Percentiles rank a stretch among this genome's conserved stretches.
phyloP scores from a whole-genome alignment of 768 basidiomycete species.

The Tricholoma flavovirens region DNA sequence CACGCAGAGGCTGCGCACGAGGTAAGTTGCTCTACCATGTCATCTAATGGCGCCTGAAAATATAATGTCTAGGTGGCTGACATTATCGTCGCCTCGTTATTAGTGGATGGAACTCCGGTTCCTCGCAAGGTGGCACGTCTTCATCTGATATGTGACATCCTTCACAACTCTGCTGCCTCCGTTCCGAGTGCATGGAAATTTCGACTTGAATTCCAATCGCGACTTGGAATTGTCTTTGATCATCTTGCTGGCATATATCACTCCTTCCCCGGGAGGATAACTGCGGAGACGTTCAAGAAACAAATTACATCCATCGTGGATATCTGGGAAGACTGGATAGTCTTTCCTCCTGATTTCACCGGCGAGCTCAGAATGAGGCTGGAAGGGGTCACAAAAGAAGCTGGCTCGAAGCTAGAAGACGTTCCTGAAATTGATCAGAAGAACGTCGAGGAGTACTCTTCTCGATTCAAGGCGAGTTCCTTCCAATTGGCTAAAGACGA shows the following conservation, averaged over 20 bases:
- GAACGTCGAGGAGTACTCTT: constrained; percentile 34
- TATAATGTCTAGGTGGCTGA: constrained; percentile 63
- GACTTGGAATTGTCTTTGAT: constrained; percentile 92
- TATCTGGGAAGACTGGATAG: constrained; percentile 98
- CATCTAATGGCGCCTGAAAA: background rate
- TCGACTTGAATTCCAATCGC: constrained; percentile 87
- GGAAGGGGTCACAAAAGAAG: constrained; percentile 47
- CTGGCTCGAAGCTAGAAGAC: constrained; percentile 24
- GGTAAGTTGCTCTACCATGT: constrained; percentile 37
- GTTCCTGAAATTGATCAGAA: constrained; percentile 17
- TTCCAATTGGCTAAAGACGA: constrained; percentile 61
- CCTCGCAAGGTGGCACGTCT: constrained; percentile 95
- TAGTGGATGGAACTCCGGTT: constrained; percentile 91
- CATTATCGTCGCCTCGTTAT: constrained; percentile 81
- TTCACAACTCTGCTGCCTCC: constrained; percentile 93
- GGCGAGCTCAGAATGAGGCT: constrained; percentile 65
- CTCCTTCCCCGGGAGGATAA: constrained; percentile 93
- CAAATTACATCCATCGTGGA: constrained; percentile 87
- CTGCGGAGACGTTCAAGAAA: constrained; percentile 92
- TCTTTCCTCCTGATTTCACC: constrained; percentile 87
- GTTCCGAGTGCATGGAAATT: constrained; percentile 98
- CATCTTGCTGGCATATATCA: constrained; percentile 92
- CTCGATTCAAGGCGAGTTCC: constrained; percentile 71
- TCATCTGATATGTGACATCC: constrained; percentile 93
- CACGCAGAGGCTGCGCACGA: constrained; percentile 95